Evolutionary conservation across 352 stramenopile genomes (phyloP), one percentile per base, ranked within the genome.

Genomic region (Thraustochytrium striatum): DNA sequence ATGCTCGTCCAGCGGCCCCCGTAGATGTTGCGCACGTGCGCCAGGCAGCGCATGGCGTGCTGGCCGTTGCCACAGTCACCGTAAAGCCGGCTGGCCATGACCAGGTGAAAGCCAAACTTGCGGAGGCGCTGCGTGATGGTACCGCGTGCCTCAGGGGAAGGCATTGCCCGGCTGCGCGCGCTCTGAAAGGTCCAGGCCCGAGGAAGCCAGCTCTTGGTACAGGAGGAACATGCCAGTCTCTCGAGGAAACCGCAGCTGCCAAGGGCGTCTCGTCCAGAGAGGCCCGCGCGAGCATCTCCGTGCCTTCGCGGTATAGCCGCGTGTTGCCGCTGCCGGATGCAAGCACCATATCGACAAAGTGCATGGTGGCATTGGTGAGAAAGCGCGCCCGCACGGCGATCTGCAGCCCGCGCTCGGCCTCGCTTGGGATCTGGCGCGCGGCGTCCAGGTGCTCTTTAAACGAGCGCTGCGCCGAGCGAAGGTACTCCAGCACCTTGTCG

Each of bases 91-190:
- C 90, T 89, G 30, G 90, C 90, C 87, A 94, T 94, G 50, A 94
- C 88, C 89, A 94, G 92, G 70, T 89, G 87, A 72, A 94, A 94
- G 1, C 89, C 90, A 72, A 90, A 93, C 62, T 94, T 94, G 73
- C 90, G 89, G n/a, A 75, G 36, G 32, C 52, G 44, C 5, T 43
- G 44, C 16, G 32, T 75, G 11, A 61, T 32, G 11, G 44, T 32
- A 8, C 21, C 19, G 28, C 30, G 41, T 1, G 32, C 1, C 9
- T 61, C 33, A 30, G n/a, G 19, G 35, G 61, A 92, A 93, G 61
- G 91, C 93, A 0, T 89, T 86, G 21, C 85, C 81, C 36, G 88
- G 85, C 8, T 87, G 85, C 41, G 89, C 88, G 2, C 92, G 72
- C 82, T 93, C 89, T 72, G 89, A 93, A 58, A 92, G 81, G 13